These are phyloP conservation scores for Aspergillus sp. DNA, from an alignment of 2,329 filamentous ascomycete species.

Conservation along the genomic window DNA sequence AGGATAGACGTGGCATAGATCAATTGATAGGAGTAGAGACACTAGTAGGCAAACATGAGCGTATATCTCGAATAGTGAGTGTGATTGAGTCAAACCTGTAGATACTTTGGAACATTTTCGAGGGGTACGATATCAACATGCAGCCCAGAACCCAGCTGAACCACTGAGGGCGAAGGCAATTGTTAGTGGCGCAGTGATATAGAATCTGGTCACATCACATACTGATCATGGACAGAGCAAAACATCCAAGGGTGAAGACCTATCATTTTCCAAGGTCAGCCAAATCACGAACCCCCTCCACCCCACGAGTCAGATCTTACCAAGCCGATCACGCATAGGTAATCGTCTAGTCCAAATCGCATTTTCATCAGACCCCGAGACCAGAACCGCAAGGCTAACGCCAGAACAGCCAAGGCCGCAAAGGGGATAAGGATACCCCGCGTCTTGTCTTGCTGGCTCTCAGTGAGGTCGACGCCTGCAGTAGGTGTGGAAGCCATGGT, in stretches of 20 bases:
- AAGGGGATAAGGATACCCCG: background rate
- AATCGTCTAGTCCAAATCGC: background rate
- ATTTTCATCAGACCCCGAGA: background rate
- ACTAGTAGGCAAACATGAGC: background rate
- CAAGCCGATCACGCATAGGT: background rate
- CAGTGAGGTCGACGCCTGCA: background rate
- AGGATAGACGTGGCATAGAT: background rate
- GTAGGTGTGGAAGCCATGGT: background rate
- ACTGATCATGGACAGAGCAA: background rate
- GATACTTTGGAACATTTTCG: background rate
- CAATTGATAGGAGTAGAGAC: background rate
- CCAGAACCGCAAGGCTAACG: background rate
- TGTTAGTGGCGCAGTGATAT: background rate
- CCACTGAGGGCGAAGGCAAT: background rate
- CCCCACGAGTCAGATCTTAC: background rate
- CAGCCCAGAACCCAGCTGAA: background rate
- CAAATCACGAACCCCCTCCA: background rate
- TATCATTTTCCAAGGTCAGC: background rate
- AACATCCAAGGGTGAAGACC: background rate
- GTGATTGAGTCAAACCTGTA: background rate
- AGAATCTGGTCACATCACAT: background rate
- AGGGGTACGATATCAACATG: background rate
- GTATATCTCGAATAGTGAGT: background rate
- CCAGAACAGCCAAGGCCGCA: background rate
- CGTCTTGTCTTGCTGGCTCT: background rate